Percentiles rank a stretch among this genome's conserved stretches.
Evolutionary conservation across 164 flowering plant species (phyloP).

Genomic region (Vitis riparia): DNA sequence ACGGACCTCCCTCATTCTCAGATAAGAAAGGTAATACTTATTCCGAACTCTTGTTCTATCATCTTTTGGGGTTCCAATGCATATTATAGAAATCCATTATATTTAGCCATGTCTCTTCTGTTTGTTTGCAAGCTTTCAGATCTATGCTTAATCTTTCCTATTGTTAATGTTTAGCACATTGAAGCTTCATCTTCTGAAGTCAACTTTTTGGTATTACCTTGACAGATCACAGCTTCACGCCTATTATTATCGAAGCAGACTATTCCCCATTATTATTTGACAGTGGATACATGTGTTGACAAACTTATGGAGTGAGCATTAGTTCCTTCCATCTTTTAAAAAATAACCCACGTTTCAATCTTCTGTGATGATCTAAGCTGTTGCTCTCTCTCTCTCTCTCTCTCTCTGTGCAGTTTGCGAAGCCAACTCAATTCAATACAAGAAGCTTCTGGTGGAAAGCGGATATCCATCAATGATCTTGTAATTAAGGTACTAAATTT

Average conservation of each 20-base stretch:
- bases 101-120: neutral
- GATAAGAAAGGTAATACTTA: slow-evolving; percentile 74
- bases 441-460: slow-evolving; percentile 89
- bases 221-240: slow-evolving; percentile 89
- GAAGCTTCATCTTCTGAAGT: neutral
- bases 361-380: neutral
- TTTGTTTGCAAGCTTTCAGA: neutral
- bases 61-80: neutral
- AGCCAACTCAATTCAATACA: slow-evolving; percentile 76
- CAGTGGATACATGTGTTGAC: slow-evolving; percentile 89
- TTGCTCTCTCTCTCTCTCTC: slow-evolving; percentile 10
- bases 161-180: neutral
- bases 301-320: slow-evolving; percentile 82
- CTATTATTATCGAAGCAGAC: slow-evolving; percentile 88
- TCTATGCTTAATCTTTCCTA: neutral
- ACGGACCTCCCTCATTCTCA: slow-evolving; percentile 80
- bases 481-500: slow-evolving; percentile 74
- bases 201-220: slow-evolving; percentile 3
- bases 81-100: neutral
- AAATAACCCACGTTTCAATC: neutral
- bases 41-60: neutral
- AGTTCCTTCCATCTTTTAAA: slow-evolving; percentile 3
- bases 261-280: slow-evolving; percentile 93
- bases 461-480: slow-evolving; percentile 89
- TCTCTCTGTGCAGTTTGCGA: slow-evolving; percentile 55